Base-by-base conservation (phyloP, 345 rosid genomes). In the Lepidium sativum region DNA sequence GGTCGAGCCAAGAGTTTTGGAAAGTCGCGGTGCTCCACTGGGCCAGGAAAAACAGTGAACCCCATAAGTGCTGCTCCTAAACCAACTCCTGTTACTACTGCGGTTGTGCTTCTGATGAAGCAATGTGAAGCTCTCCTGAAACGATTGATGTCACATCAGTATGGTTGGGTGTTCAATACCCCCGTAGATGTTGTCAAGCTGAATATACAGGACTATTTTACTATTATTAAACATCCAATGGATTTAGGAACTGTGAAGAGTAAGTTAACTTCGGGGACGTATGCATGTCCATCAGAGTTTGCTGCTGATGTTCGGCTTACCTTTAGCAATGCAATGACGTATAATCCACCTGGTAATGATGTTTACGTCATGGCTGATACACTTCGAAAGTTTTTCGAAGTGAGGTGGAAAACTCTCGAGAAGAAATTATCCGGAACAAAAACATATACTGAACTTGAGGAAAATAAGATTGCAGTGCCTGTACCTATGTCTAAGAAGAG, bases 231-330 rank as follows among this genome's bases (percentile, higher is more conserved):
- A 71, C 82, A 83, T 44, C 97, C 92, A 4, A 87, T 92, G 98
- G 96, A 89, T 79, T 82, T 92, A 72, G 91, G 94, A 37, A 89
- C 97, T 4, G 83, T 89, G 48, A 92, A 89, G 72, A 72, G 63
- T 54, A 92, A 79, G 71, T 40, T 89, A 29, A 37, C 72, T 58
- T 77, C 87, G 2, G 85, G 95, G 20, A 69, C 67, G 12, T 89
- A 89, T 78, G 79, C 82, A 56, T 23, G 49, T 17, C 96, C 88
- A 3, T 42, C 70, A 33, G 89, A 31, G 50, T 85, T 89, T 77
- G 85, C 88, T 50, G 81, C 89, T 34, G 98, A 92, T 67, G 84
- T 92, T 14, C 82, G 96, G 16, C 91, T 89, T 50, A 82, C 94
- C 47, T 85, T 92, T 51, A 65, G 87, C 16, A 92, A 92, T 83